Evolutionary conservation across 139 green algal species (phyloP), one percentile per base, ranked within the genome.

Genomic region (Choricystis sp.): DNA sequence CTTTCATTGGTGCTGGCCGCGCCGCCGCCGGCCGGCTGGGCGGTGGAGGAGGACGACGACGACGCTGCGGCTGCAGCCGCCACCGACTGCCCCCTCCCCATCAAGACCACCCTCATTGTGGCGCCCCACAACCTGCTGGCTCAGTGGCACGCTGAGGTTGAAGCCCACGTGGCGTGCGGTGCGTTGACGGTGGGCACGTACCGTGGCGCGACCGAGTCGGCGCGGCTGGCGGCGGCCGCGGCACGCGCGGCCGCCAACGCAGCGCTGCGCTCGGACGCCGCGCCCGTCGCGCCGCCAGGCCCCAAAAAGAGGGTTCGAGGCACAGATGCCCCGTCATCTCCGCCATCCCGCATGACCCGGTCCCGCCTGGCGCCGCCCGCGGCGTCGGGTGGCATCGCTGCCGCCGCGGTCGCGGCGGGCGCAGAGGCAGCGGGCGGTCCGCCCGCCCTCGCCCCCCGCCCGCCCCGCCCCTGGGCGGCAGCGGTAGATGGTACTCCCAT

Each of bases 41-140:
- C 75, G 0, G 59, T 79, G 28, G 60, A 72, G 19, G 67, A 59
- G 25, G 29, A 2, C 1, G 25, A 25, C 49, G 40, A 16, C 40
- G 40, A 9, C 40, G 40, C 40, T 52, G 40, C 40, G 40, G 40
- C 40, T 52, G 40, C 40, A 21, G 40, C 40, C 40, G 40, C 9
- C 40, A 16, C 40, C 22, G 63, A 26, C 3, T 55, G 71, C 28
- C 65, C 73, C 0, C 24, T 78, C n/a, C 69, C 78, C 60, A 77
- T 85, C 55, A 75, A 74, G 31, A 73, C 69, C 56, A 80, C 75
- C 25, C 70, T 86, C n/a, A 52, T 85, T 24, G 73, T 86, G 26
- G 68, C 69, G 59, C 78, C 78, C 0, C 49, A 60, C 26, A 82
- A 76, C 61, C 65, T 84, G 56, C 66, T 80, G 48, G 19, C 25